Base-by-base conservation (phyloP, 23 red algal species). In the Cyanidium caldarium region DNA sequence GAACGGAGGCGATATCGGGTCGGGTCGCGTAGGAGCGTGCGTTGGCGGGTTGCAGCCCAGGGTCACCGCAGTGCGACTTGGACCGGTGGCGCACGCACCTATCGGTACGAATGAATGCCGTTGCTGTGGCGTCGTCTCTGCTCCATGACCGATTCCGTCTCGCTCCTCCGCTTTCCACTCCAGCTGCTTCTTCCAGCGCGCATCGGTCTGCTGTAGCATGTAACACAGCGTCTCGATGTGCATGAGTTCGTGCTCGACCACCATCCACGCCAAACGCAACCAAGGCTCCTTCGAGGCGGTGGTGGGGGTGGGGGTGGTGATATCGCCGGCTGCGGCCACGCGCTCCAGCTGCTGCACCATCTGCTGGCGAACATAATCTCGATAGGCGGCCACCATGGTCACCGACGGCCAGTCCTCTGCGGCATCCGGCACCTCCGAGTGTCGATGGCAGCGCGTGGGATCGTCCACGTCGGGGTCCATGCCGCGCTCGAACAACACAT, bases 391-490 rank as follows among this genome's bases (percentile, higher is more conserved):
- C 0, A 88, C 57, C 39, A 65, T 58, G 15, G 19, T 14, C 68
- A 75, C 72, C n/a, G 40, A 0, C 3, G 92, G 92, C 38, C 65
- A 80, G 0, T 46, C 51, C 7, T 82, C 56, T 1, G 75, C 80
- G 0, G 76, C 0, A 1, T 25, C 68, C 14, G 87, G 87, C 46
- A 75, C 46, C 42, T 75, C 40, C 35, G 70, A 61, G 42, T 86
- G 87, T 20, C 45, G 70, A 36, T 93, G 87, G 44, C 80, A 85
- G 25, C n/a, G 36, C 2, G 84, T 23, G 2, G 80, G 80, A 41
- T 88, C 84, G 46, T 98, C 92, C 13, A 83, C 84, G 28, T 87
- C 84, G 3, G 92, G 92, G 51, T 98, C 92, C 34, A 98, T 88
- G 42, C 92, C 92, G 28, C 84, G 78, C 34, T 67, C 36, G 69